phyloP scores from a whole-genome alignment of 139 green algal genomes.

The Edaphochlamys debaryana region DNA sequence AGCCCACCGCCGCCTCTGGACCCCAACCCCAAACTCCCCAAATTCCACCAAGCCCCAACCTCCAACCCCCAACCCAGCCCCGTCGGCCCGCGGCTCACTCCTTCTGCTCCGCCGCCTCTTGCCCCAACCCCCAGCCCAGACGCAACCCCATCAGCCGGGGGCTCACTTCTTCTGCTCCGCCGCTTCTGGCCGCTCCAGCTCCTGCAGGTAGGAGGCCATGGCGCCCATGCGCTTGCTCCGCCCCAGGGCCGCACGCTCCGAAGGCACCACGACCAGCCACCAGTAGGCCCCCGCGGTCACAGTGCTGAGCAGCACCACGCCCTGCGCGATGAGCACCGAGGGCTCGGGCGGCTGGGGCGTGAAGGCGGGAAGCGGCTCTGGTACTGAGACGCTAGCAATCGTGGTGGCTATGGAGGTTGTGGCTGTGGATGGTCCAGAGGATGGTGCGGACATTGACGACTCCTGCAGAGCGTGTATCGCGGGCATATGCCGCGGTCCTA shows the following conservation, averaged over 20 bases:
- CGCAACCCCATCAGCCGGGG: no score
- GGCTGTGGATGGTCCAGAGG: no score
- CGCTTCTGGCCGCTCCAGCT: slow-evolving; percentile 27
- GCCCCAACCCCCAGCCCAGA: no score
- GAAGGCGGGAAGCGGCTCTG: no score
- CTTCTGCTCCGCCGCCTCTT: no score
- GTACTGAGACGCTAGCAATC: no score
- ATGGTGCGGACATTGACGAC: no score
- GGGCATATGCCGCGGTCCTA: no score
- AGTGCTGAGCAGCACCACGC: slow-evolving; percentile 33
- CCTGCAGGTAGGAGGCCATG: slow-evolving; percentile 31
- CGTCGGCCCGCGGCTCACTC: neutral
- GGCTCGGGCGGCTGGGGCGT: slow-evolving; percentile 35
- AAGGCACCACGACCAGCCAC: slow-evolving; percentile 34
- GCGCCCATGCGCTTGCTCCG: slow-evolving; percentile 42
- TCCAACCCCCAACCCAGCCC: neutral
- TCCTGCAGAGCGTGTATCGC: no score
- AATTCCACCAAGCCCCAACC: neutral
- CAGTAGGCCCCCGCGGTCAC: slow-evolving; percentile 44
- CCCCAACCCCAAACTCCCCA: neutral
- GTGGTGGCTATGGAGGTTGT: no score
- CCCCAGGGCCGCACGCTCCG: slow-evolving; percentile 26
- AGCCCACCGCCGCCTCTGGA: neutral
- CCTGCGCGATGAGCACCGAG: slow-evolving; percentile 4
- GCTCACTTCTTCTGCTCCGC: neutral